Base-by-base conservation (phyloP, 2,329 filamentous ascomycete species). In the Talaromyces piceae region DNA sequence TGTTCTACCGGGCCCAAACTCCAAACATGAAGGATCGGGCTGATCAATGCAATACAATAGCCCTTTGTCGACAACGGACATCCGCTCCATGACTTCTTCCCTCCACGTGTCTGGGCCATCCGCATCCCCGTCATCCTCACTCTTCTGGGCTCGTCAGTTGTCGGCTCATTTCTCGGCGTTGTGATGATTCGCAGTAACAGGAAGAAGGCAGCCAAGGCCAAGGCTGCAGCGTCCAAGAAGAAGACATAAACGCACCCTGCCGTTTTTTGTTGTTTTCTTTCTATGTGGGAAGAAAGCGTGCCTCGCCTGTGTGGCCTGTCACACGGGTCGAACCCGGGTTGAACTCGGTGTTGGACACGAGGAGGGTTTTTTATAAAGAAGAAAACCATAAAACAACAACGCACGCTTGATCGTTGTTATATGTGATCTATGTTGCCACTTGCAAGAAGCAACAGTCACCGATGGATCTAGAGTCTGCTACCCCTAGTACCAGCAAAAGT, bases 151-250 rank as follows among this genome's bases (percentile, higher is more conserved):
- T 91, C 86, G 54, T 90, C 93, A 54, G 90, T 98, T 54, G 91
- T 98, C 55, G 93, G 93, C 57, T 94, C 89, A 54, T 98, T 98
- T 78, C 79, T 98, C 60, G 86, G 87, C 63, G 84, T 95, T 67
- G 91, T 98, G 66, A 98, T 98, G 93, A 97, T 98, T 75, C 83
- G 88, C 70, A 97, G 91, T 79, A 96, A 96, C 78, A 81, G 87
- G 70, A 97, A 97, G 83, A 96, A 93, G 82, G 89, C 89, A 3
- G 84, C 89, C 60, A 98, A 97, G 81, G 86, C 87, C 57, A 91
- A 90, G 73, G 86, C 87, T 52, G 85, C 86, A 18, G 68, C 73
- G 37, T 89, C 88, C 78, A 95, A 95, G 83, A 93, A 94, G 84
- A 54, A 54, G 31, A 51, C 52, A 25, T 53, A 41, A 31, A 25